Percentiles rank a stretch among this genome's conserved stretches.
Conservation (phyloP, 805 yeast species). For the Isabelozyma heimii region DNA sequence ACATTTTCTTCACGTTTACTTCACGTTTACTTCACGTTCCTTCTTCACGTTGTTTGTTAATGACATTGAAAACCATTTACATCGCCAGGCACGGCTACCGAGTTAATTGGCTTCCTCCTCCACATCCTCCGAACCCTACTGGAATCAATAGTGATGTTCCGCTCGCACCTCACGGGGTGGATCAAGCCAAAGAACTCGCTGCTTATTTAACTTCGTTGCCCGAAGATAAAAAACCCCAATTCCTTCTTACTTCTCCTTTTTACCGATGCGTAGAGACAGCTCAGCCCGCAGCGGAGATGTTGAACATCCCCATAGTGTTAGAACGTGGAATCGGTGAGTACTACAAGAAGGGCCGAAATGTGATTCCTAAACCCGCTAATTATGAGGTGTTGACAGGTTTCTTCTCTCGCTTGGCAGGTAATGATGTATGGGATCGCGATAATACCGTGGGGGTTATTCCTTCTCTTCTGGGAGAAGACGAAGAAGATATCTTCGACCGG, state of each 20-base stretch:
- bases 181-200: conserved; percentile 82
- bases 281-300: conserved; percentile 58
- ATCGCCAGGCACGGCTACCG: conserved; percentile 88
- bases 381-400: conserved; percentile 45
- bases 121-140: conserved; percentile 79
- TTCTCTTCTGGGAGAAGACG: conserved; percentile 68
- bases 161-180: conserved; percentile 82
- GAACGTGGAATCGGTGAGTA: conserved; percentile 93
- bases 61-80: conserved; percentile 55
- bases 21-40: background rate
- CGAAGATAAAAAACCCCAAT: conserved; percentile 57
- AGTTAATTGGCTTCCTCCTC: conserved; percentile 76
- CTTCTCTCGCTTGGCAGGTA: conserved; percentile 47
- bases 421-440: conserved; percentile 35
- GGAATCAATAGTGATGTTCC: conserved; percentile 90
- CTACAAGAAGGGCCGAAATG: conserved; percentile 69
- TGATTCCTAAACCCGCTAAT: conserved; percentile 69
- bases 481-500: conserved; percentile 64
- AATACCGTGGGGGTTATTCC: conserved; percentile 64
- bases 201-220: conserved; percentile 46
- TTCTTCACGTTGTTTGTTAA: conserved; percentile 5
- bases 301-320: conserved; percentile 57
- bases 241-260: conserved; percentile 79
- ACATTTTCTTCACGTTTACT: background rate
- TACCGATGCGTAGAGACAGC: conserved; percentile 87